Evolutionary conservation across 192 early-diverging fungal genomes (phyloP), one percentile per base, ranked within the genome.

Genomic region (Backusella sp.): DNA sequence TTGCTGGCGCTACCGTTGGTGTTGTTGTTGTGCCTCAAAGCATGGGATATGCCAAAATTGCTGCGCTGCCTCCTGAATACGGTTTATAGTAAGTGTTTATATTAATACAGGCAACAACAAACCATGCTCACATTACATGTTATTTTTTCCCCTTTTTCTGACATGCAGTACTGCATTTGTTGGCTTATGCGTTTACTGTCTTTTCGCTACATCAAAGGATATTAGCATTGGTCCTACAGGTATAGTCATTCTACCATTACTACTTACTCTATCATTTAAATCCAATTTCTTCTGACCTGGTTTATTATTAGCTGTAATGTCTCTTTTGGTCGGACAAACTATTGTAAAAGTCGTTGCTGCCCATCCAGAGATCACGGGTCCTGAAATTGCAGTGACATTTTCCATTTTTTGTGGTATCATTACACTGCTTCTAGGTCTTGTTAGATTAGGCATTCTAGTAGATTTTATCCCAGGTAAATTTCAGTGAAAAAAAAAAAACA

Each of bases 381-480:
- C 92, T 68, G 70, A 82, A 52, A 92, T 91, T 70, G 86, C 89
- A 21, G 80, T 87, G 30, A 85, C 90, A n/a, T 72, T 96, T 35
- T 87, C 94, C 26, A 85, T 96, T 32, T 83, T 96, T 46, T 84
- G 89, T 49, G 96, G 96, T 36, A 78, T 92, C 30, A 83, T 94
- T 34, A 78, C 93, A 8, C 79, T 89, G 17, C 82, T 85, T 42
- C 76, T 98, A 39, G 96, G 96, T 41, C 75, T 97, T 11, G 78
- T 97, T 28, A 91, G 94, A 9, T 84, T 98, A 35, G 96, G 96
- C 9, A 90, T 95, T 76, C 83, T 97, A 32, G 91, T 97, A 36
- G 94, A 97, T 81, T 96, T 97, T 79, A 93, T 98, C 78, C 92
- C 96, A 70, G 79, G 91, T 96, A 78, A 78, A 91, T 21, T 15